phyloP scores from a whole-genome alignment of 106 monocot species.

The Platanthera guangdongensis region DNA sequence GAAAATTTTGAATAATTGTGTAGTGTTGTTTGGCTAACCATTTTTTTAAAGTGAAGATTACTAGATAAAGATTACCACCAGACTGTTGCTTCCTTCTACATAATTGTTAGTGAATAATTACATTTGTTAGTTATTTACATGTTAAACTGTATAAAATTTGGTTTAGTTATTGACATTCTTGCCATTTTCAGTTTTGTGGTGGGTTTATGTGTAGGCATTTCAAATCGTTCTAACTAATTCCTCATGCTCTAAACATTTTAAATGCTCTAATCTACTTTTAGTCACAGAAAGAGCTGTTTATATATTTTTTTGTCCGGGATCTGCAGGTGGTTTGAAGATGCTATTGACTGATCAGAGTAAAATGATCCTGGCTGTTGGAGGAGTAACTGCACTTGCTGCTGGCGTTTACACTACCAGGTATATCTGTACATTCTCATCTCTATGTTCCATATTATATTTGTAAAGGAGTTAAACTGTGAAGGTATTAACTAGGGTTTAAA shows the following conservation, averaged over 20 bases:
- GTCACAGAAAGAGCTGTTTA: not conserved
- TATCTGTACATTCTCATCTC: not conserved
- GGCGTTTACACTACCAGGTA: conserved; percentile 95
- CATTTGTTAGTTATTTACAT: not conserved
- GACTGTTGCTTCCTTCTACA: not conserved
- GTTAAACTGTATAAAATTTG: not conserved
- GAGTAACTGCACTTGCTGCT: conserved; percentile 90
- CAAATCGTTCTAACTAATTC: not conserved
- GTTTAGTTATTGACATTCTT: not conserved
- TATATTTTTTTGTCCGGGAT: not conserved
- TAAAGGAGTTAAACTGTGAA: not conserved
- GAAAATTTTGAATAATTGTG: not conserved
- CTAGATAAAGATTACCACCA: not conserved
- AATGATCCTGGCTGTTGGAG: conserved; percentile 82
- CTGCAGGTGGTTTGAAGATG: conserved; percentile 62
- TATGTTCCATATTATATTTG: not conserved
- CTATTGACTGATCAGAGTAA: conserved; percentile 72
- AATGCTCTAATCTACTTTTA: not conserved
- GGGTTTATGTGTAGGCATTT: not conserved
- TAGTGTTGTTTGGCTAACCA: not conserved
- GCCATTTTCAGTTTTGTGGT: not conserved
- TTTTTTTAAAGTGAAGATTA: not conserved
- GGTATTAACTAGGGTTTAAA: not conserved
- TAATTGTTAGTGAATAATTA: not conserved
- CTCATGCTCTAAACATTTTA: not conserved